These are phyloP conservation scores for Dendrothele bispora DNA, from an alignment of 768 basidiomycete species.

Conservation along the genomic window DNA sequence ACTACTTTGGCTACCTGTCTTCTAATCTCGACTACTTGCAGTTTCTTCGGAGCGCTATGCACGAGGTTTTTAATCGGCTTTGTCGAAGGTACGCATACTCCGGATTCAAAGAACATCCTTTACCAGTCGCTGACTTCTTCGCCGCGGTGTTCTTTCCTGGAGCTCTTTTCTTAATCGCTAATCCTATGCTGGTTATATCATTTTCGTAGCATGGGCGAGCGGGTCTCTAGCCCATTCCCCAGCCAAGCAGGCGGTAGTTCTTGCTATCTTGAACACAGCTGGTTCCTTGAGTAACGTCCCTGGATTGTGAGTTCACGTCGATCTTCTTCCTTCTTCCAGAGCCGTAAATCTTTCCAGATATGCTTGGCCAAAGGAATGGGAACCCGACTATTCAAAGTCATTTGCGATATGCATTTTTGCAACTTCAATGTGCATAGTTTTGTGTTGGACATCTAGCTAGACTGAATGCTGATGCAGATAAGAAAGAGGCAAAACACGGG, in stretches of 20 bases:
- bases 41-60: constrained; percentile 44
- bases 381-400: constrained; percentile 66
- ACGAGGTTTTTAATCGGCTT: constrained; percentile 80
- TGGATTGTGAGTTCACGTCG: constrained; percentile 75
- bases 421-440: constrained; percentile 47
- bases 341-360: constrained; percentile 28
- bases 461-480: constrained; percentile 40
- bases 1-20: neutral
- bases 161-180: constrained; percentile 77
- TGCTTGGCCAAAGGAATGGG: constrained; percentile 69
- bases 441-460: constrained; percentile 45
- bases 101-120: neutral
- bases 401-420: constrained; percentile 73
- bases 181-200: constrained; percentile 71
- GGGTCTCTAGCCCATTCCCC: constrained; percentile 60
- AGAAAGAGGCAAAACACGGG: constrained; percentile 34
- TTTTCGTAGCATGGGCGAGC: constrained; percentile 56
- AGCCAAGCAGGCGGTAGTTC: constrained; percentile 85
- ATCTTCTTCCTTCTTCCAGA: neutral
- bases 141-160: constrained; percentile 74
- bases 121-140: constrained; percentile 37
- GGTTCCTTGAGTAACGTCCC: constrained; percentile 82
- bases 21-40: neutral
- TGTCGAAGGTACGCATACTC: constrained; percentile 39
- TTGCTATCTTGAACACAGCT: constrained; percentile 81